These are phyloP conservation scores for Phlegmacium glaucopus DNA, from an alignment of 768 basidiomycete species.

Conservation along the genomic window DNA sequence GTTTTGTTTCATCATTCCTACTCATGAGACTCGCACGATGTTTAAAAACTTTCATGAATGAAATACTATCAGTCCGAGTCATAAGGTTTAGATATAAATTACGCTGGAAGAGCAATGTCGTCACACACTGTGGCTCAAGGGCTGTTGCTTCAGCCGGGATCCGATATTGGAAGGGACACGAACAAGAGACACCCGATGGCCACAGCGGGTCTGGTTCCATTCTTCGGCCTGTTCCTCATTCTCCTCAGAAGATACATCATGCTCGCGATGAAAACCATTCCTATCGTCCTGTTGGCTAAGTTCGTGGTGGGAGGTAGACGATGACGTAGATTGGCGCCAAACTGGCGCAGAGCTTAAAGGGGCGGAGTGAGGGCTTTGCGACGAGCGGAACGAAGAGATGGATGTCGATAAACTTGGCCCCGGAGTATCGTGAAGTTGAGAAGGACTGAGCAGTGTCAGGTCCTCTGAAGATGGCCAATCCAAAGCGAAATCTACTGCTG, in stretches of 20 bases:
- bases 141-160: slow-evolving; percentile 17
- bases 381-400: slow-evolving; percentile 29
- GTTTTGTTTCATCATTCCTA: too few species aligned
- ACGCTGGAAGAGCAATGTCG: slow-evolving; percentile 4
- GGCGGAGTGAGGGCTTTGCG: slow-evolving; percentile 18
- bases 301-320: slow-evolving; percentile 12
- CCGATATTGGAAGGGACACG: slow-evolving; percentile 57
- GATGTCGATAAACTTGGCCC: slow-evolving; percentile 21
- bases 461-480: slow-evolving; percentile 48
- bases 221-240: slow-evolving; percentile 77
- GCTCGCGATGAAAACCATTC: not conserved
- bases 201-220: slow-evolving; percentile 83
- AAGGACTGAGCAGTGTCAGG: slow-evolving; percentile 27
- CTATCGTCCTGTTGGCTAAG: not conserved
- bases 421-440: slow-evolving; percentile 33
- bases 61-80: too few species aligned
- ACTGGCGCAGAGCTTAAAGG: not conserved
- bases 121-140: slow-evolving; percentile 13
- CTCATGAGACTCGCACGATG: too few species aligned
- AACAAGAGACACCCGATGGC: slow-evolving; percentile 82
- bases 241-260: slow-evolving; percentile 1
- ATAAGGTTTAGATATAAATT: slow-evolving; percentile 13
- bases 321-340: slow-evolving; percentile 10
- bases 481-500: slow-evolving; percentile 55
- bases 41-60: too few species aligned